These are phyloP conservation scores for Trichomonas vaginalis DNA, from an alignment of 208 protist genomes.

Conservation along the genomic window DNA sequence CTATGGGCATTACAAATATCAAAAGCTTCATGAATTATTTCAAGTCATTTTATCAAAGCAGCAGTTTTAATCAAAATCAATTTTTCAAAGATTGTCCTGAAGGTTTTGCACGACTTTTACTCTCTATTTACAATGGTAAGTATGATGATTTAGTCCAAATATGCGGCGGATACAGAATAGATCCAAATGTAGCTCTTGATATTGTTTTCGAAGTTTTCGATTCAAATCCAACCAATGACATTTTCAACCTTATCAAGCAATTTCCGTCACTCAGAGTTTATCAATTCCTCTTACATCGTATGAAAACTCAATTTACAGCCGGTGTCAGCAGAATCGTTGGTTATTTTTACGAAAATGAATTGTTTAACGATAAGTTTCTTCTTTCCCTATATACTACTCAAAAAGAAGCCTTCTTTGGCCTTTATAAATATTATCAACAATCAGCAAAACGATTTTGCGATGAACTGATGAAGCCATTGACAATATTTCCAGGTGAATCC, in stretches of 20 bases:
- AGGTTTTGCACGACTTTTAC: neutral
- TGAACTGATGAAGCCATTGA: neutral
- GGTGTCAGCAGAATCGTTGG: neutral
- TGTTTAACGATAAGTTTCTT: neutral
- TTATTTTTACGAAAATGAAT: neutral
- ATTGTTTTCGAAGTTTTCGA: neutral
- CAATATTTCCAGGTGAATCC: neutral
- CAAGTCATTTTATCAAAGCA: neutral
- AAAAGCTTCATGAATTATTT: neutral
- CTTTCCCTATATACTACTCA: neutral
- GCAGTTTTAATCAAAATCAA: neutral
- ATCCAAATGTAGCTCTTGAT: neutral
- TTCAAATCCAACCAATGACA: neutral
- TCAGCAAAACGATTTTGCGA: neutral
- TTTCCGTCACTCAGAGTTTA: neutral
- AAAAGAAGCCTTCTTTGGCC: neutral
- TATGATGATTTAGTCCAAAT: neutral
- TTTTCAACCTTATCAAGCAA: neutral
- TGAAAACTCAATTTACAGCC: neutral
- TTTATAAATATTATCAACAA: neutral
- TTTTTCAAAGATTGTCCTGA: neutral
- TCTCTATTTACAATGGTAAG: neutral
- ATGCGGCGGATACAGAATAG: neutral
- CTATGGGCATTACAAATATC: neutral
- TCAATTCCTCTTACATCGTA: neutral